Evolutionary conservation across 1,284 basidiomycete species (phyloP).

Genomic region (Marasmius oreades): DNA sequence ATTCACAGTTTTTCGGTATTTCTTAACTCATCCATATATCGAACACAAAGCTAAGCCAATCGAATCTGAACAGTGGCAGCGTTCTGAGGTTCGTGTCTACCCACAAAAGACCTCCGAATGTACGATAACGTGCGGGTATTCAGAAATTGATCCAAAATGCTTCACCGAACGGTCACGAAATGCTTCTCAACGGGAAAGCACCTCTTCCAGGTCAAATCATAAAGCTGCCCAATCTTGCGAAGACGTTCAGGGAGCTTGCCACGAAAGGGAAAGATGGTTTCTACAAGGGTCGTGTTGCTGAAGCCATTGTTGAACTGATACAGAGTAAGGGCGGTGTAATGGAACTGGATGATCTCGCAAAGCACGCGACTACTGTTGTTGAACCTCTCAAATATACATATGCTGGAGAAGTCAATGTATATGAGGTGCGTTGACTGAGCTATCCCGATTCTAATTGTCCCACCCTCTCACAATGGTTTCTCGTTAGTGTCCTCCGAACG

Average conservation of each 20-base stretch:
- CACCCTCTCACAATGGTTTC: neutral
- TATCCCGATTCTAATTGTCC: neutral
- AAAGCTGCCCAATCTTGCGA: constrained; percentile 75
- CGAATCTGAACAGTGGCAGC: constrained; percentile 58
- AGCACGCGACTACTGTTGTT: constrained; percentile 76
- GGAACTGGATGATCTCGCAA: constrained; percentile 84
- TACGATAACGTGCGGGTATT: neutral
- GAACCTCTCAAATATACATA: constrained; percentile 92
- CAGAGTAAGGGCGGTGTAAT: constrained; percentile 86
- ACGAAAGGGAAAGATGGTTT: constrained; percentile 86
- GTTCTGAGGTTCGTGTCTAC: constrained; percentile 47
- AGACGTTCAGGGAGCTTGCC: constrained; percentile 80
- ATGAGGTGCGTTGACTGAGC: constrained; percentile 57
- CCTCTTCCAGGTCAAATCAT: constrained; percentile 79
- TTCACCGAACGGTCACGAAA: constrained; percentile 79
- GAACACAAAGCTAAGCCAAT: constrained; percentile 2
- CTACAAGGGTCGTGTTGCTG: constrained; percentile 86
- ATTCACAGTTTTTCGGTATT: constrained; percentile 62
- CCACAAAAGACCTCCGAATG: too few relatives aligned
- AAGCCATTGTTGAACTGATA: constrained; percentile 86
- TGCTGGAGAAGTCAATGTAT: constrained; percentile 74
- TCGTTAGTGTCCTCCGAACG: constrained; percentile 93
- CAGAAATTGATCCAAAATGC: constrained; percentile 71
- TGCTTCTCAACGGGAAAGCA: constrained; percentile 80
- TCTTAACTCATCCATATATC: constrained; percentile 5